Conservation (phyloP, 257 asterid species). For the Gardenia jasminoides region DNA sequence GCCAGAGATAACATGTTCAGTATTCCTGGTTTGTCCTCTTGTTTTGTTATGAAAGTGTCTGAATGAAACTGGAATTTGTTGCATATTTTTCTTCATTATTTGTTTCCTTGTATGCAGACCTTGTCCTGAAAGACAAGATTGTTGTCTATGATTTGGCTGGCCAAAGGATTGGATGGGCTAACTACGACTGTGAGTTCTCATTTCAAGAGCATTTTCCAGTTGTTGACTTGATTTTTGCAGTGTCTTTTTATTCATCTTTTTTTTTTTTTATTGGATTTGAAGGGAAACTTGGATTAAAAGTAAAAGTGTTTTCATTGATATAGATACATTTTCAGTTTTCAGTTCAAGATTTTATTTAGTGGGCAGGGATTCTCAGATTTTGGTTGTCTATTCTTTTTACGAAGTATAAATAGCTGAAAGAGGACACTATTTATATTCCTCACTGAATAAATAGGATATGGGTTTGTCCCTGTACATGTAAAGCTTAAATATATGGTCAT, state of each 20-base stretch:
- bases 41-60: background rate
- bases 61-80: background rate
- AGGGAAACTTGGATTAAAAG: background rate
- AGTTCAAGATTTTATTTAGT: background rate
- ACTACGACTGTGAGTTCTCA: conserved; percentile 79
- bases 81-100: background rate
- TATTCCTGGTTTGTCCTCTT: background rate
- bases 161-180: conserved; percentile 87
- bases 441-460: background rate
- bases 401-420: background rate
- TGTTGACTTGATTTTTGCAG: background rate
- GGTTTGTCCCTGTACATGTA: background rate
- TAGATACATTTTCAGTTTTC: background rate
- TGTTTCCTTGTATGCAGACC: conserved; percentile 48
- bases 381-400: background rate
- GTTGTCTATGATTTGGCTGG: conserved; percentile 82
- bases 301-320: background rate
- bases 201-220: background rate
- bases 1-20: background rate
- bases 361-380: background rate
- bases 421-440: background rate
- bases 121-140: conserved; percentile 84
- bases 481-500: background rate
- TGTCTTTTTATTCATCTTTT: background rate
- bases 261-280: background rate